These are phyloP conservation scores for Cynanchum wilfordii DNA, from an alignment of 257 asterid species.

Conservation along the genomic window DNA sequence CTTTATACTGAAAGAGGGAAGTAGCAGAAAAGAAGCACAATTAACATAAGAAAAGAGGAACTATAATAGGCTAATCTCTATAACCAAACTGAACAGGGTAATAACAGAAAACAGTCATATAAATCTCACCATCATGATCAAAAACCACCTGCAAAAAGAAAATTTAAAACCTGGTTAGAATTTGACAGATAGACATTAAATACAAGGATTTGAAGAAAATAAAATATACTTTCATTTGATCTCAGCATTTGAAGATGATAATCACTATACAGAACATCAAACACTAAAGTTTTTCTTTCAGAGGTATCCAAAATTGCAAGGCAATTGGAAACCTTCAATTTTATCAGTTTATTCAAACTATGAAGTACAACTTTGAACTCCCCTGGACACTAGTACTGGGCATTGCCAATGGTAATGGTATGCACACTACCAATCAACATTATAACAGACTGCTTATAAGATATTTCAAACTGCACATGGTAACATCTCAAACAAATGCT, in stretches of 20 bases:
- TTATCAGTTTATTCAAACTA: background rate
- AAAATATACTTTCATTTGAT: background rate
- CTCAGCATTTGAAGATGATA: background rate
- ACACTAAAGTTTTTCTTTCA: background rate
- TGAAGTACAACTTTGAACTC: background rate
- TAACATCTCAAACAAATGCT: slow-evolving; percentile 5
- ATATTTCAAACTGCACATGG: background rate
- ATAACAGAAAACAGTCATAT: slow-evolving; percentile 5
- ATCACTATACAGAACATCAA: background rate
- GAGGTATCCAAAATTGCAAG: background rate
- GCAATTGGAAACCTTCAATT: background rate
- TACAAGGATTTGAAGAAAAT: background rate
- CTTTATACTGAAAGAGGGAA: background rate
- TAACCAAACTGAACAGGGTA: background rate
- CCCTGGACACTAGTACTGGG: background rate
- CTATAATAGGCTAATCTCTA: background rate
- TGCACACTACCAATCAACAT: background rate
- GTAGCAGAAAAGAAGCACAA: background rate
- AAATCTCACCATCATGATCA: slow-evolving; percentile 85
- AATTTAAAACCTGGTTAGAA: slow-evolving; percentile 22
- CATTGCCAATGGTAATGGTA: background rate
- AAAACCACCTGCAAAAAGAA: slow-evolving; percentile 70
- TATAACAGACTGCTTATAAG: background rate
- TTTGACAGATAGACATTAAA: slow-evolving; percentile 7
- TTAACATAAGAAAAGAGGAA: background rate